Conservation (phyloP, 257 asterid species). For the Phtheirospermum japonicum region DNA sequence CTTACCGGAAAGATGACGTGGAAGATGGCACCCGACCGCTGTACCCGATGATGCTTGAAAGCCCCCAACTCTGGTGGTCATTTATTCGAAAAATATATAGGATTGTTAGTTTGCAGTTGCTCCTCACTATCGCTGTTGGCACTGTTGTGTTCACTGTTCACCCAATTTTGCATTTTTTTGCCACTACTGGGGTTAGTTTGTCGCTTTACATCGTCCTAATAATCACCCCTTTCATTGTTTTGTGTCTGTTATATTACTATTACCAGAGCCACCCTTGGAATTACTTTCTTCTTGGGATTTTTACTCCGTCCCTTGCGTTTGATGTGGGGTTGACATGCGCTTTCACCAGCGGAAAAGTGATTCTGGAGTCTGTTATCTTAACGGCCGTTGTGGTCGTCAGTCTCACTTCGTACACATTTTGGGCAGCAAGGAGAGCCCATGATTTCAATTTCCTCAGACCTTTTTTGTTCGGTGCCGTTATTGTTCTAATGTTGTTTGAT, state of each 20-base stretch:
- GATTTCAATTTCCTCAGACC: no score
- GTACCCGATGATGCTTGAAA: constrained; percentile 73
- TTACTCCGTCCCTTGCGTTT: no score
- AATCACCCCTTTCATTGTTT: constrained; percentile 52
- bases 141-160: constrained; percentile 49
- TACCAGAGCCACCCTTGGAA: no score
- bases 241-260: constrained; percentile 65
- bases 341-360: no score
- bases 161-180: constrained; percentile 51
- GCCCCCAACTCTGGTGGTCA: constrained; percentile 71
- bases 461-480: constrained; percentile 38
- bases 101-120: constrained; percentile 56
- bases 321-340: no score
- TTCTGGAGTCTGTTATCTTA: no score
- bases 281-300: no score
- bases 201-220: constrained; percentile 53
- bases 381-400: no score
- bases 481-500: constrained; percentile 37
- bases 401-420: no score
- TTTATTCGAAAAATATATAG: constrained; percentile 70
- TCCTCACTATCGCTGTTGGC: constrained; percentile 61
- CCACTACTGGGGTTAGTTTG: constrained; percentile 52
- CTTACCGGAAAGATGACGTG: constrained; percentile 50
- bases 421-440: no score
- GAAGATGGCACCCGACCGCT: constrained; percentile 44